phyloP scores from a whole-genome alignment of 108 stramenopile species.

The Cylindrotheca fusiformis region DNA sequence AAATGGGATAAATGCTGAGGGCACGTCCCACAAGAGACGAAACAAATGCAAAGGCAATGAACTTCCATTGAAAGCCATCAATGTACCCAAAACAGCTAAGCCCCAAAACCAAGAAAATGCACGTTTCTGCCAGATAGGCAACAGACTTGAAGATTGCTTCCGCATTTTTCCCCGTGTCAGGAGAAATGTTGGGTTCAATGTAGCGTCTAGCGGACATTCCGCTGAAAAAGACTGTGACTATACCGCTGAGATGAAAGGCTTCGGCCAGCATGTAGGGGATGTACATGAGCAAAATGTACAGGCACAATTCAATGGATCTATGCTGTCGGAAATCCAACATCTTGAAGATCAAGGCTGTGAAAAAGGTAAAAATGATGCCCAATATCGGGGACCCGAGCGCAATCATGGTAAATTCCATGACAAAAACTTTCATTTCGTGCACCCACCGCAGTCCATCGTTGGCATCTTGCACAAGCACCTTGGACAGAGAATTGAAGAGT shows the following conservation, averaged over 20 bases:
- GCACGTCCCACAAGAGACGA: constrained; percentile 65
- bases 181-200: constrained; percentile 53
- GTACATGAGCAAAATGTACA: constrained; percentile 69
- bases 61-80: constrained; percentile 37
- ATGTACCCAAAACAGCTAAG: constrained; percentile 47
- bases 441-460: background rate
- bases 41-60: constrained; percentile 48
- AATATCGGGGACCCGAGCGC: constrained; percentile 53
- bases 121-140: constrained; percentile 65
- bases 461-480: constrained; percentile 7
- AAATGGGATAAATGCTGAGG: constrained; percentile 58
- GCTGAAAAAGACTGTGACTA: constrained; percentile 84
- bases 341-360: constrained; percentile 59
- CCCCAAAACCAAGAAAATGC: constrained; percentile 83
- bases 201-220: constrained; percentile 64
- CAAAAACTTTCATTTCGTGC: constrained; percentile 17
- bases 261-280: constrained; percentile 70
- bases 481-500: constrained; percentile 53
- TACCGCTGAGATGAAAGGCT: constrained; percentile 59
- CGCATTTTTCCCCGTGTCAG: constrained; percentile 32
- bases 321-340: constrained; percentile 33
- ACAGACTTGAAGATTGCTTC: constrained; percentile 46
- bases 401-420: constrained; percentile 45
- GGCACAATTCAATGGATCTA: constrained; percentile 46
- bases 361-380: constrained; percentile 52